Base-by-base conservation (phyloP, 148 eudicot species). In the Arctostaphylos glauca region DNA sequence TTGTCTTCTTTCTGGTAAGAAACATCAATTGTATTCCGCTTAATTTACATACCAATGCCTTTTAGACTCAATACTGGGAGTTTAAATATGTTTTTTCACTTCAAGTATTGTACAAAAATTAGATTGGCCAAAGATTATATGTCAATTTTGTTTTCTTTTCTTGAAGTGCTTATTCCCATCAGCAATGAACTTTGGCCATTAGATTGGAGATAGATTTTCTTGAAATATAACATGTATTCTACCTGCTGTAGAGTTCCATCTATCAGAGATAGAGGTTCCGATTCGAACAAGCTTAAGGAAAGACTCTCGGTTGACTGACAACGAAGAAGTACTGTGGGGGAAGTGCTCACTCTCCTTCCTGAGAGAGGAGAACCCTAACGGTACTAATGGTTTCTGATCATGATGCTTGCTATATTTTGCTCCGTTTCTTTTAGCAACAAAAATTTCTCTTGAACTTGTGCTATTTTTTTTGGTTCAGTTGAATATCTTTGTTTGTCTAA, bases 41-140 rank as follows among this genome's bases (percentile, higher is more conserved):
- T 52, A 50, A 53, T 70, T 70, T 80, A 67, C 3, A 67, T 58
- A 6, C 15, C 10, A 62, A 8, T 67, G 76, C 62, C 50, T 21
- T 25, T 67, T 56, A 25, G 53, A 31, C 58, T 48, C 21, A 25
- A 15, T 9, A 52, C 6, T 64, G 31, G 54, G 54, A 49, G 64
- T 79, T 41, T n/a, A 19, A 44, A 10, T 46, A 15, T 47, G 8
- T 62, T 23, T 3, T 62, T 12, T 14, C 9, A 9, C 5, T 46
- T 47, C n/a, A 62, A 60, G 41, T 79, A 80, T 67, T 38, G 82
- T 52, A 52, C 60, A 80, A 67, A 80, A 4, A 14, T 49, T 80
- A 16, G 75, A 74, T 68, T 80, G 74, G 76, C 38, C 49, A 10
- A 80, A 16, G 54, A 47, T 52, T 49, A 31, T 21, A 19, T 13